These are phyloP conservation scores for Vitis labrusca DNA, from an alignment of 164 flowering plant genomes.

Conservation along the genomic window DNA sequence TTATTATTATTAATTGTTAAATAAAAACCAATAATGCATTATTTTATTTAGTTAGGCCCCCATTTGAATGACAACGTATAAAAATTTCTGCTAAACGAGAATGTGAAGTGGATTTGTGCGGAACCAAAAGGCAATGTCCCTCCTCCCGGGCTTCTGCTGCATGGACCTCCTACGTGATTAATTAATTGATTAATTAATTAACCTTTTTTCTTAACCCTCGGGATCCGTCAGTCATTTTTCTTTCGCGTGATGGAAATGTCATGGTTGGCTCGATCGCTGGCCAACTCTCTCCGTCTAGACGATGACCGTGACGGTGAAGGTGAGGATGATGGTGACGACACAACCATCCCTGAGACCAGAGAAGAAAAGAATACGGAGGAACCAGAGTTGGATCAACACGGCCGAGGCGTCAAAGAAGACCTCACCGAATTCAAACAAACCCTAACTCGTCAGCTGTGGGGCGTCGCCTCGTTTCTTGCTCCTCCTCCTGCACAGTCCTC, in stretches of 20 bases:
- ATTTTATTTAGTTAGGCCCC: too few species aligned
- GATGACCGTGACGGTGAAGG: conserved; percentile 28
- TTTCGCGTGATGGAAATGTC: conserved; percentile 33
- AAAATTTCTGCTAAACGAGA: too few species aligned
- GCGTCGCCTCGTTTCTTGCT: conserved; percentile 86
- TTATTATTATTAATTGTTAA: too few species aligned
- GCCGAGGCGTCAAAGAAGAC: conserved; percentile 65
- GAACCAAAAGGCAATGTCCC: too few species aligned
- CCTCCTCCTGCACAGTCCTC: conserved; percentile 48
- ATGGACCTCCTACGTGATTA: too few species aligned
- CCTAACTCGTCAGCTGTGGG: conserved; percentile 83
- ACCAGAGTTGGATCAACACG: conserved; percentile 16
- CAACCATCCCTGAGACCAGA: neutral
- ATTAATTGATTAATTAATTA: neutral
- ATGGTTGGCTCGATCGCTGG: conserved; percentile 69
- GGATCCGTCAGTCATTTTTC: too few species aligned
- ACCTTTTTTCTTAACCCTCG: too few species aligned
- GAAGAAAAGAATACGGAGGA: neutral
- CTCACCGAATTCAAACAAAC: conserved; percentile 64
- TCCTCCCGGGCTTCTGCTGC: neutral
- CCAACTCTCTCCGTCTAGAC: conserved; percentile 57
- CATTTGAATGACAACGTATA: too few species aligned
- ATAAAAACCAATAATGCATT: too few species aligned
- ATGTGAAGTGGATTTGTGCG: too few species aligned
- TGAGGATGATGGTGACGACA: conserved; percentile 4